phyloP scores from a whole-genome alignment of 2,329 filamentous ascomycete species.

The Aureobasidium leucospermi region DNA sequence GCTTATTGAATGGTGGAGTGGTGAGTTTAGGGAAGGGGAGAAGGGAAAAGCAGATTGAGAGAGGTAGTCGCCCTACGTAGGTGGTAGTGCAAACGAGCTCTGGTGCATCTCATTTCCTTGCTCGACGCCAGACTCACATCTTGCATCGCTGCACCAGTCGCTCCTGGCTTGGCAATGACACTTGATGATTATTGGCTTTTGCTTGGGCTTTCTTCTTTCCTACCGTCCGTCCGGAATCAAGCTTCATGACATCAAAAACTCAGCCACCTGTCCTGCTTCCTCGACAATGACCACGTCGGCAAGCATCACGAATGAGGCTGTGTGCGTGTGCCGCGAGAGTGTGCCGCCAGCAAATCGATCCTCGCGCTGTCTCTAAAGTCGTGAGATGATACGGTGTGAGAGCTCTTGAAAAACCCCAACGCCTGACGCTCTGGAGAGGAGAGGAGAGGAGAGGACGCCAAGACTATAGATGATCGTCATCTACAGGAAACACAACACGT shows the following conservation, averaged over 20 bases:
- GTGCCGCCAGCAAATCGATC: neutral
- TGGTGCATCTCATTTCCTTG: constrained; percentile 11
- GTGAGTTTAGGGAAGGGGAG: neutral
- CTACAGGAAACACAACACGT: neutral
- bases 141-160: neutral
- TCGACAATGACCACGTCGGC: neutral
- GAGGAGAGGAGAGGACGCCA: neutral
- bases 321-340: neutral
- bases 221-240: neutral
- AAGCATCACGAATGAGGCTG: neutral
- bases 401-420: neutral
- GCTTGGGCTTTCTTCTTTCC: neutral
- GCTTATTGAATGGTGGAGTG: neutral
- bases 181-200: constrained; percentile 5
- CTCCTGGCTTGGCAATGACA: constrained; percentile 9
- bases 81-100: constrained; percentile 8
- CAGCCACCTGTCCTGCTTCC: neutral
- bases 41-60: neutral
- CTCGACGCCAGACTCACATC: neutral
- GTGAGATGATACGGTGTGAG: neutral
- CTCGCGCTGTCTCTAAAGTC: neutral
- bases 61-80: neutral
- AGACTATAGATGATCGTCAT: neutral
- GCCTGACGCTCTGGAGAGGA: neutral
- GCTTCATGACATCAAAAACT: constrained; percentile 3